These are phyloP conservation scores for Didymella arachidicola DNA, from an alignment of 2,329 filamentous ascomycete species.

Conservation along the genomic window DNA sequence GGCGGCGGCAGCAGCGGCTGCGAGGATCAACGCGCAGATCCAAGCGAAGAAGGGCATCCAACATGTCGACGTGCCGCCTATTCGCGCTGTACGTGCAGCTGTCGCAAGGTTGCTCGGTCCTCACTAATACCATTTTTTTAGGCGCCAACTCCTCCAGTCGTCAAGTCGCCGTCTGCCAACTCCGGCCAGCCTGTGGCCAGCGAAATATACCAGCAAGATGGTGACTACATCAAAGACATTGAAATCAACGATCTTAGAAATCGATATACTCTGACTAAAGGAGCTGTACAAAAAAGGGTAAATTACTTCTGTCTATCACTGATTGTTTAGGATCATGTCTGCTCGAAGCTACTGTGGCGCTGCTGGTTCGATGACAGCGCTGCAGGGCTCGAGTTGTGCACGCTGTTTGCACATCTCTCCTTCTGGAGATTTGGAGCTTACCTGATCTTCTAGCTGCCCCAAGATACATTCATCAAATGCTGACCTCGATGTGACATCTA, in stretches of 20 bases:
- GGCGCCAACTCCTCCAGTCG: conserved; percentile 59
- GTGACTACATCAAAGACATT: conserved; percentile 98
- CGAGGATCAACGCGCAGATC: conserved; percentile 58
- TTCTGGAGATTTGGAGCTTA: conserved; percentile 57
- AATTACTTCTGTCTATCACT: conserved; percentile 76
- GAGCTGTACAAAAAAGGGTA: conserved; percentile 99
- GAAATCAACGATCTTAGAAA: conserved; percentile 98
- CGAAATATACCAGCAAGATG: conserved; percentile 93
- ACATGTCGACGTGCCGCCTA: conserved; percentile 87
- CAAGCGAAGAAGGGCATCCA: conserved; percentile 81
- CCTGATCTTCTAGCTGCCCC: conserved; percentile 54
- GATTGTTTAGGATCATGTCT: conserved; percentile 63
- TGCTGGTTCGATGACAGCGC: conserved; percentile 68
- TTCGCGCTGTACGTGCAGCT: conserved; percentile 64
- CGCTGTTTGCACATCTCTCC: conserved; percentile 46
- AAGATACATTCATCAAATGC: conserved; percentile 81
- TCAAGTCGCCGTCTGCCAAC: conserved; percentile 63
- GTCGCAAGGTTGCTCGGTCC: not conserved
- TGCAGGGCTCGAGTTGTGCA: conserved; percentile 31
- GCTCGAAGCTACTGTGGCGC: conserved; percentile 39
- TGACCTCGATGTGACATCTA: conserved; percentile 91
- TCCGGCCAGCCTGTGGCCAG: conserved; percentile 63
- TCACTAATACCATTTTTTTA: conserved; percentile 33
- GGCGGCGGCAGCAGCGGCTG: conserved; percentile 83
- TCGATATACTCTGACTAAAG: conserved; percentile 95